A percentile compares a stretch with the other conserved stretches of the same genome.
These are phyloP conservation scores for Aspergillus sp. DNA, from an alignment of 2,329 filamentous ascomycete genomes.

Conservation along the genomic window DNA sequence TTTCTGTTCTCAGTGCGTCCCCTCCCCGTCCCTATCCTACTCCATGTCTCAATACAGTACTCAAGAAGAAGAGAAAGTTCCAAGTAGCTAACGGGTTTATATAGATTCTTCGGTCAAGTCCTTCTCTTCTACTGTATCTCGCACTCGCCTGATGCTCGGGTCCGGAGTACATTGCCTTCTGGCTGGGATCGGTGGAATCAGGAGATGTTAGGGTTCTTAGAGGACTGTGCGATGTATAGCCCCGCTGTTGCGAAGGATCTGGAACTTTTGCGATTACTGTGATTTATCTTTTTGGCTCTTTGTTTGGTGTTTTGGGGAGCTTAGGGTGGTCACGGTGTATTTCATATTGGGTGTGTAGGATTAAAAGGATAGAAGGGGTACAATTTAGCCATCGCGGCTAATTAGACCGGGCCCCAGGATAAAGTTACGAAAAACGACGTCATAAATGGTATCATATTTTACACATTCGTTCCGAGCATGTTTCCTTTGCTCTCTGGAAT, in stretches of 20 bases:
- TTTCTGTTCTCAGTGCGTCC: constrained; percentile 40
- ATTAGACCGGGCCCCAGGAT: too few species aligned
- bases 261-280: constrained; percentile 35
- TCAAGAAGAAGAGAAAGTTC: too few species aligned
- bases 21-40: neutral
- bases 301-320: neutral
- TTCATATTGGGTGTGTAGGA: too few species aligned
- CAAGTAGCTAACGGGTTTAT: neutral
- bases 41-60: too few species aligned
- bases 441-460: neutral
- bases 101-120: constrained; percentile 43
- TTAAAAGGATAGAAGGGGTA: too few species aligned
- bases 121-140: constrained; percentile 44
- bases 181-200: constrained; percentile 44
- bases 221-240: constrained; percentile 38
- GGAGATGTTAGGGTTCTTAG: constrained; percentile 42
- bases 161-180: constrained; percentile 36
- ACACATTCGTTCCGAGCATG: neutral
- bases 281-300: constrained; percentile 6
- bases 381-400: too few species aligned
- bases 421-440: too few species aligned
- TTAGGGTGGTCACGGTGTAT: neutral
- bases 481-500: neutral
- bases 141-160: constrained; percentile 34
- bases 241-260: constrained; percentile 42